Evolutionary conservation across 2,329 filamentous ascomycete genomes (phyloP), one percentile per base, ranked within the genome.

Genomic region (Diplodia scrobiculata): DNA sequence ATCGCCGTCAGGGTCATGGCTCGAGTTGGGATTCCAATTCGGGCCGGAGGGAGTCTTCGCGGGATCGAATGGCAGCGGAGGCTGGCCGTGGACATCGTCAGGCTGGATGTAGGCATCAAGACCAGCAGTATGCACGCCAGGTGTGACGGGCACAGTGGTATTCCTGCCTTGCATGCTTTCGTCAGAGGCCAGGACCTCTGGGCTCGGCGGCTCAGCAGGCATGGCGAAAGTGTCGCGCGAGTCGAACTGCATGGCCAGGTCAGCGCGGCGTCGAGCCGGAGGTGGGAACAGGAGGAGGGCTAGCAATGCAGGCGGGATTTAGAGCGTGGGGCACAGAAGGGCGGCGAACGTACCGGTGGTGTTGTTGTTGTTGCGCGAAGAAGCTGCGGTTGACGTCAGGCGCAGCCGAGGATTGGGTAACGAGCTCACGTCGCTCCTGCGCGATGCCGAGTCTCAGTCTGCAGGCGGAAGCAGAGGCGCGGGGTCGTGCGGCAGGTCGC

Each of bases 61-160:
- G 41, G 73, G 71, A 52, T 78, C 71, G 64, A 74, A 75, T 34
- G 74, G 73, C 14, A 74, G 69, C 9, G 66, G 60, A 41, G 54
- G 72, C n/a, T 72, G 68, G 34, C 70, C 68, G 34, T 68, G 64
- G 41, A 55, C 62, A 38, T 52, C 41, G 25, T 63, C 55, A 32
- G 72, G 71, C 51, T 77, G 70, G 58, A 77, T 72, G 70, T 80
- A 80, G 60, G 77, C 77, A 19, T 76, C 76, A 19, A 73, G 67
- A 38, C 77, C 78, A 34, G 70, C 69, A 54, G 74, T 58, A 65
- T 77, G 74, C 5, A 79, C 73, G 55, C 76, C 79, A 21, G 79
- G 79, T 11, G 79, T 81, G 60, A 81, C 79, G 13, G 79, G 79
- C 17, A 80, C 74, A 13, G 70, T 71, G 55, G 75, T 80, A 66